Evolutionary conservation across 2,329 filamentous ascomycete genomes (phyloP), one percentile per base, ranked within the genome.

Genomic region (Graphilbum sp.): DNA sequence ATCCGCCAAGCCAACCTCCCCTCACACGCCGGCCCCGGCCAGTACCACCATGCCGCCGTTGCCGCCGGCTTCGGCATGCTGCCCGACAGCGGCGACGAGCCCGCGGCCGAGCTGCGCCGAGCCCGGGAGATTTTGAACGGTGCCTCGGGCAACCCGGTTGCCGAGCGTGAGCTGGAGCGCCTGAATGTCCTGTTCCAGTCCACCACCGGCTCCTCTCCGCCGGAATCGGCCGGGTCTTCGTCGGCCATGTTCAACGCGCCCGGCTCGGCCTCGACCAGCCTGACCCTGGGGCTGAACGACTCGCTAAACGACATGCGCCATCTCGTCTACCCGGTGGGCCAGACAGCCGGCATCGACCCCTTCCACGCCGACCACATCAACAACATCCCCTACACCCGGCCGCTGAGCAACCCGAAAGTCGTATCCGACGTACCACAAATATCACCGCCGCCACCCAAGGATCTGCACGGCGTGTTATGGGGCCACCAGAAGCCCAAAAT

Each of bases 351-450:
- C 38, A 95, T 95, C 47, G 87, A 95, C 52, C 87, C 88, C 1
- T 90, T 93, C 68, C 87, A 88, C 53, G 80, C 83, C 48, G 87
- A 95, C 49, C 86, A 95, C 52, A 85, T 95, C 52, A 76, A 88
- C 60, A 94, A 93, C 54, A 92, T 95, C 40, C 85, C 87, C 0
- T 96, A 94, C 53, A 67, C 79, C 9, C 65, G 84, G 58, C 84
- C 72, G 15, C 67, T 81, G 3, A 84, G 80, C 41, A 65, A 67
- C 36, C 60, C 65, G 3, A 62, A 54, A 34, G 47, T 54, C 5
- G 47, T 61, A 35, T 54, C 57, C 16, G 58, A 67, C 39, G 56
- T 60, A 43, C 52, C 61, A n/a, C 58, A 62, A 12, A 52, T 49
- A 30, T 55, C 60, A 37, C 54, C 55, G 39, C 48, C 57, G 38